Base-by-base conservation (phyloP, 2,329 filamentous ascomycete species). In the Alternaria consortialis region DNA sequence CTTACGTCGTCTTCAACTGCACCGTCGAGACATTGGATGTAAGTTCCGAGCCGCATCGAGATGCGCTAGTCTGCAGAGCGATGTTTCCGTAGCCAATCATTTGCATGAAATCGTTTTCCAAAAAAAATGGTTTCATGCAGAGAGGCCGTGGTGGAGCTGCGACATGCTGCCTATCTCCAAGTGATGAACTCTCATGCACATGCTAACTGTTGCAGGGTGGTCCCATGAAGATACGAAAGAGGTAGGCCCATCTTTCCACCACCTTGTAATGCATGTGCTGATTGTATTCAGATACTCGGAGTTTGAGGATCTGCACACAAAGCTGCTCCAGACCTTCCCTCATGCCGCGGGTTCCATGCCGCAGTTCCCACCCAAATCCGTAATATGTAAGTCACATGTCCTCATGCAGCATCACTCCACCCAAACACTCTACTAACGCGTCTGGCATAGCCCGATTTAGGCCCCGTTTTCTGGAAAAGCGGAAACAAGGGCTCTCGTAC, bases 1-100 rank as follows among this genome's bases (percentile, higher is more conserved):
- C 94, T 2, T 99, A 98, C 81, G 92, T 97, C 1, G 93, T 97
- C 7, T 99, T 92, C 92, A 95, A 93, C 75, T 93, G 95, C 72
- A 88, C 86, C 48, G 92, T 99, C 44, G 89, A 95, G 77, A 97
- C 93, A 4, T 82, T 98, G 52, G 90, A 88, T 78, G 93, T 94
- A 76, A 77, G 88, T 85, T 58, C 63, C 57, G 60, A 51, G 61
- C 64, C 62, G 63, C 65, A 69, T 54, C 46, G 32, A 61, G 55
- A 58, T 65, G 48, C 58, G 62, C 62, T 57, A 58, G 61, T 31
- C 59, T 46, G 63, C 56, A 50, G 56, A 52, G 59, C 60, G 53
- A 54, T 53, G 42, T 48, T 46, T 46, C 57, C 55, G 61, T 53
- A 65, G 47, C 68, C 68, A 71, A 72, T 72, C 61, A 54, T 39